phyloP scores from a whole-genome alignment of 2,329 filamentous ascomycete genomes.

The Fusarium paranaense region DNA sequence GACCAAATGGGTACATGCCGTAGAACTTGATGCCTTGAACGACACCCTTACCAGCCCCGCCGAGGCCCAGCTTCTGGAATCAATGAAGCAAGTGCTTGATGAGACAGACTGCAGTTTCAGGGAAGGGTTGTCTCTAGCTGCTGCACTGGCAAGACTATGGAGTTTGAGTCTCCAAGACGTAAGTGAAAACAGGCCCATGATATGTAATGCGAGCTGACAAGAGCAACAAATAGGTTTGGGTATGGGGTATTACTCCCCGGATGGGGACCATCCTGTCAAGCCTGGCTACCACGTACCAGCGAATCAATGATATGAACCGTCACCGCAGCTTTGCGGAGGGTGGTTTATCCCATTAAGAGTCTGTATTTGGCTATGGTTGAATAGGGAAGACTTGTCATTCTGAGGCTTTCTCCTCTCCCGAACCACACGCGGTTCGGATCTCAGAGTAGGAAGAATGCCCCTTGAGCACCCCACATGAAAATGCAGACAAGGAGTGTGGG shows the following conservation, averaged over 20 bases:
- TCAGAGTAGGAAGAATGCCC: no score
- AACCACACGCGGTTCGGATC: no score
- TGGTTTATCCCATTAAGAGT: no score
- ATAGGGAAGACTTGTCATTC: no score
- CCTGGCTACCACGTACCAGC: neutral
- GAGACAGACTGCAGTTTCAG: slow-evolving; percentile 19
- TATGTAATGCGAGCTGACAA: neutral
- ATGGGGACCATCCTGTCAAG: slow-evolving; percentile 15
- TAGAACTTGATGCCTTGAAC: slow-evolving; percentile 6
- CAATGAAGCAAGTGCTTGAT: slow-evolving; percentile 13
- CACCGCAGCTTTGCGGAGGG: no score
- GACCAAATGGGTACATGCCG: slow-evolving; percentile 24
- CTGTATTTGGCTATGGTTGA: no score
- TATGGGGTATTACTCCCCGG: slow-evolving; percentile 28
- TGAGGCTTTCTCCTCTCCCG: no score
- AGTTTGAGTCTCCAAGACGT: slow-evolving; percentile 20
- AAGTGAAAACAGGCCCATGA: neutral
- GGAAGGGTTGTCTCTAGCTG: slow-evolving; percentile 17
- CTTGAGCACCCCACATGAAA: no score
- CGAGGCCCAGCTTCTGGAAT: slow-evolving; percentile 1
- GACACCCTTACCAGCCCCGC: neutral
- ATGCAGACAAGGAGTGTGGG: no score
- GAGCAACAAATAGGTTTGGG: slow-evolving; percentile 15
- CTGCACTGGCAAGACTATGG: slow-evolving; percentile 17
- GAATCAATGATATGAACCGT: no score